Evolutionary conservation across 2,329 filamentous ascomycete genomes (phyloP), one percentile per base, ranked within the genome.

Genomic region (Pyrenochaeta sp.): DNA sequence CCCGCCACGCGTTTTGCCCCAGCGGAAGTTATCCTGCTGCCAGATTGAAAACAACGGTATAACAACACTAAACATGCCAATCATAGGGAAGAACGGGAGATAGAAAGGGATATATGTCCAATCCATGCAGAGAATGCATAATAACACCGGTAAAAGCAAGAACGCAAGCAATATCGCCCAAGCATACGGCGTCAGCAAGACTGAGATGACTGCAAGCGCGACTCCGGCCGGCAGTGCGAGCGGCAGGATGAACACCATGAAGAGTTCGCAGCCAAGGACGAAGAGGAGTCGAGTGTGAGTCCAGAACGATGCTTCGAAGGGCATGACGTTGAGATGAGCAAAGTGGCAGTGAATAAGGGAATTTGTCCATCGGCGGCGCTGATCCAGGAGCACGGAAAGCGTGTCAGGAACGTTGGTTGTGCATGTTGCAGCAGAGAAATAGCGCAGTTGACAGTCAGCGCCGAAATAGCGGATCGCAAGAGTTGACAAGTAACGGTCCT

Each of bases 71-170:
- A 32, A 32, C 29, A 32, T 32, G 29, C 6, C 6, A n/a, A 32
- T 32, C 29, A 32, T 32, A 32, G 29, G 29, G 14, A 32, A 32
- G 29, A 32, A 32, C 7, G 29, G 29, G 29, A 32, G 29, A 32
- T 32, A 32, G 14, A 8, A 32, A 32, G 29, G 29, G 19, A 32
- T 32, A 32, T 32, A 32, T 17, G 7, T 8, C 29, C 29, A 32
- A 32, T 32, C 29, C 29, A 32, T 5, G 29, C 29, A 32, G 29
- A 32, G 29, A 32, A 32, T 17, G 19, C 29, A 32, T 32, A 32
- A 32, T n/a, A 32, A 32, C 4, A 32, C 29, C 5, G 29, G 29
- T 7, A 32, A 15, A 4, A 32, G 29, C 14, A 17, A 32, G n/a
- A 32, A 32, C 6, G 29, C 29, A 4, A 32, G 29, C 29, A 32